A percentile compares a stretch with the other conserved stretches of the same genome.
These are phyloP conservation scores for Infundibulicybe gibba DNA, from an alignment of 768 basidiomycete species.

Conservation along the genomic window DNA sequence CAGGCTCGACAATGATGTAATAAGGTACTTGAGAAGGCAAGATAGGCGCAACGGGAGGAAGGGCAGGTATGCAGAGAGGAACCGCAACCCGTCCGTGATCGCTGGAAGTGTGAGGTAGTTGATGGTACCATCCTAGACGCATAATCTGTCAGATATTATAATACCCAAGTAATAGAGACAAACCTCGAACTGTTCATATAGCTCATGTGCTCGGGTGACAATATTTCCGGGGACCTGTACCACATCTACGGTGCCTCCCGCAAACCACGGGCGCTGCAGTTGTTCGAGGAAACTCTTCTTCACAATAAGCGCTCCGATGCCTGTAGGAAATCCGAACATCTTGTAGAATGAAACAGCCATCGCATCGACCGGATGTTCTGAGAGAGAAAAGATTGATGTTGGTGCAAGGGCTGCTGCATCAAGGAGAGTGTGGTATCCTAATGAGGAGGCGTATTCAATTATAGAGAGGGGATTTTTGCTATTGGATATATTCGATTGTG, in stretches of 20 bases:
- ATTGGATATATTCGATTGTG: constrained; percentile 81
- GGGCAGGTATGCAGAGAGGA: constrained; percentile 75
- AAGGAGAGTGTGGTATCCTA: constrained; percentile 73
- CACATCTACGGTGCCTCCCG: constrained; percentile 78
- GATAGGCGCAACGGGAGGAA: constrained; percentile 76
- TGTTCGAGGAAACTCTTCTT: constrained; percentile 61
- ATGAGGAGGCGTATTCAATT: constrained; percentile 56
- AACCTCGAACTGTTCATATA: constrained; percentile 80
- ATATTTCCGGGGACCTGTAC: constrained; percentile 79
- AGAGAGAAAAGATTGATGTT: constrained; percentile 63
- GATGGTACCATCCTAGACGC: constrained; percentile 72
- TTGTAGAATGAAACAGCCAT: constrained; percentile 87
- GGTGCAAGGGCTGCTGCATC: constrained; percentile 83
- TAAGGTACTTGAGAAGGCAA: constrained; percentile 61
- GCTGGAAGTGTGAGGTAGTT: constrained; percentile 77
- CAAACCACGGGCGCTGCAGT: constrained; percentile 77
- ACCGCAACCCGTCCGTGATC: constrained; percentile 74
- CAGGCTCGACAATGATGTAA: constrained; percentile 48
- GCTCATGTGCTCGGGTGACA: constrained; percentile 53
- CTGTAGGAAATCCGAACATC: constrained; percentile 87
- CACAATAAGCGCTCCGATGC: constrained; percentile 75
- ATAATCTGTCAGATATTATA: neutral
- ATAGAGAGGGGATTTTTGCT: constrained; percentile 66
- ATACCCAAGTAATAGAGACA: constrained; percentile 10
- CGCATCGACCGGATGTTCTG: constrained; percentile 70